A percentile compares a stretch with the other conserved stretches of the same genome.
phyloP scores from a whole-genome alignment of 78 protist genomes.

The Dictyostelium citrinum region DNA sequence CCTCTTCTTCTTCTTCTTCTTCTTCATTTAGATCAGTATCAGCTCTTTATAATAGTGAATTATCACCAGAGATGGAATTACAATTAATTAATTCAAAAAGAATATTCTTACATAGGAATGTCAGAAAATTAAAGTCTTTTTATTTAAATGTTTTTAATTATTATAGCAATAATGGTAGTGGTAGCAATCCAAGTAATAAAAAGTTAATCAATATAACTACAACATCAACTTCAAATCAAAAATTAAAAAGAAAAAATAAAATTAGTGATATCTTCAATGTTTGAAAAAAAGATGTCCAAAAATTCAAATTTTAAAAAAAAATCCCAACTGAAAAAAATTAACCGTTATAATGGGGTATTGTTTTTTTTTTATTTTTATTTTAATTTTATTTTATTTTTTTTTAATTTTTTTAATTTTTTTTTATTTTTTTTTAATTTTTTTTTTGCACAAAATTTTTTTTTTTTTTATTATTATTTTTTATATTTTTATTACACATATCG shows the following conservation, averaged over 20 bases:
- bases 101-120: conserved; percentile 24
- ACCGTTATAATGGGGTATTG: background rate
- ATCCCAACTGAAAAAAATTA: background rate
- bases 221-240: background rate
- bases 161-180: background rate
- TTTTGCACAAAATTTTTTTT: background rate
- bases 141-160: conserved; percentile 3
- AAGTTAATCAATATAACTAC: background rate
- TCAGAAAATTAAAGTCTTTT: background rate
- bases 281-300: background rate
- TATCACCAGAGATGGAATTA: conserved; percentile 14
- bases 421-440: background rate
- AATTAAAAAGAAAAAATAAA: conserved; percentile 7
- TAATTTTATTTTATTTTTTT: background rate
- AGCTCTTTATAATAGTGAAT: conserved; percentile 1
- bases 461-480: background rate
- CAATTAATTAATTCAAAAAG: background rate
- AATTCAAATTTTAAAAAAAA: background rate
- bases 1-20: background rate
- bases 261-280: background rate
- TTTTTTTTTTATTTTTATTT: background rate
- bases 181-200: background rate
- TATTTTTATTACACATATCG: background rate
- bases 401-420: background rate
- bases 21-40: background rate